Percentiles rank a stretch among this genome's conserved stretches.
Evolutionary conservation across 2,329 filamentous ascomycete species (phyloP).

Genomic region (Dichotomopilus funicola): DNA sequence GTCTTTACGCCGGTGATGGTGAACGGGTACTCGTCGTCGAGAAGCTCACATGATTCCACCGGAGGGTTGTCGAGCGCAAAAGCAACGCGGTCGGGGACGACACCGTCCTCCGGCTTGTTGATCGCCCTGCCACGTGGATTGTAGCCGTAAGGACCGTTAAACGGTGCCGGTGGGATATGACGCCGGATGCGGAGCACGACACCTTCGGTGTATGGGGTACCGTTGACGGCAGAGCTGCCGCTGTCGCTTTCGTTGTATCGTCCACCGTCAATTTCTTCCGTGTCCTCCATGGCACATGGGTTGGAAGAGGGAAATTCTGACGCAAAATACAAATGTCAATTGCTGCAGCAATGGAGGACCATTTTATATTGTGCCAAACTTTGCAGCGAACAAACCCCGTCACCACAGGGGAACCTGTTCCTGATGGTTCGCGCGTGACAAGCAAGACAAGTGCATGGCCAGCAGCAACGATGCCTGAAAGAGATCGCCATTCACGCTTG

Average conservation of each 20-base stretch:
- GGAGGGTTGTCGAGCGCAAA: background rate
- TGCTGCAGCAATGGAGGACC: too few relatives aligned
- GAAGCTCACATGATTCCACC: background rate
- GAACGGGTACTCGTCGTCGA: background rate
- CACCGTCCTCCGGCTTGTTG: background rate
- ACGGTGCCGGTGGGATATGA: background rate
- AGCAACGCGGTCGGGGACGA: background rate
- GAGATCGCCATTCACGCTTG: too few relatives aligned
- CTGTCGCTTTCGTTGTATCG: background rate
- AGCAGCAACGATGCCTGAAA: too few relatives aligned
- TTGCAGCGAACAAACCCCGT: too few relatives aligned
- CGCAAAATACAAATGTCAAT: too few relatives aligned
- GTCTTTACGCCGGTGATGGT: constrained; percentile 1
- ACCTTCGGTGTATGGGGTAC: background rate
- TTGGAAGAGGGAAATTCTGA: background rate
- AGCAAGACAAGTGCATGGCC: too few relatives aligned
- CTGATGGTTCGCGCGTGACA: too few relatives aligned
- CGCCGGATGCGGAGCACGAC: background rate
- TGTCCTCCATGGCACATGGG: background rate
- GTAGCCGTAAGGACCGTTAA: background rate
- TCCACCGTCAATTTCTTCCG: background rate
- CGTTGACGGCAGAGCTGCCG: background rate
- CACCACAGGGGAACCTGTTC: too few relatives aligned
- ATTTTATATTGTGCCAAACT: too few relatives aligned
- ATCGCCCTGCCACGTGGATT: background rate